Evolutionary conservation across 805 yeast species (phyloP).

Genomic region (Saturnispora ahearnii): DNA sequence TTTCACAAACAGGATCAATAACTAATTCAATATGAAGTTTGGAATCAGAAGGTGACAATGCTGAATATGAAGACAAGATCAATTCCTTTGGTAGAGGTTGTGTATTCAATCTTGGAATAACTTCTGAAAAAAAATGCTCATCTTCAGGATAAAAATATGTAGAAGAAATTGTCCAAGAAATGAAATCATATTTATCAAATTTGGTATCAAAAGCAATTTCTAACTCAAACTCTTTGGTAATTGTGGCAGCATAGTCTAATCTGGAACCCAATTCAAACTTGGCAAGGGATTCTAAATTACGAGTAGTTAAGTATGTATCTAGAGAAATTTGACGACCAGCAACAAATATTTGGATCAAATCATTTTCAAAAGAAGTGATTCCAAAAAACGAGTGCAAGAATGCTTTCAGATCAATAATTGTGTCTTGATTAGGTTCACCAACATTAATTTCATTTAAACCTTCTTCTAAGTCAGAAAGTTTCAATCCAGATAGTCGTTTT

Average conservation of each 20-base stretch:
- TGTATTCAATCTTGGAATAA: constrained; percentile 18
- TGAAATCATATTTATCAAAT: constrained; percentile 17
- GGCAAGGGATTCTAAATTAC: constrained; percentile 6
- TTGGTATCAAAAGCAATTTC: background rate
- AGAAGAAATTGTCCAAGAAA: constrained; percentile 16
- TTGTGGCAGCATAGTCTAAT: background rate
- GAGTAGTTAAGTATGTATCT: background rate
- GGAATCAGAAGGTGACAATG: constrained; percentile 3
- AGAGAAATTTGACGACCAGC: constrained; percentile 45
- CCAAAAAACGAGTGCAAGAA: constrained; percentile 2
- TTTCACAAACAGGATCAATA: constrained; percentile 65
- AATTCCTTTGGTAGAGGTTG: constrained; percentile 6
- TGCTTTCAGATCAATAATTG: constrained; percentile 1
- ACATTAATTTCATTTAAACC: background rate
- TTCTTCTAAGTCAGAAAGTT: background rate
- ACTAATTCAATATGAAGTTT: constrained; percentile 47
- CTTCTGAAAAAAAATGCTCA: constrained; percentile 12
- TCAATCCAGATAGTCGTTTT: background rate
- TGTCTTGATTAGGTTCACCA: background rate
- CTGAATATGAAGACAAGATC: background rate
- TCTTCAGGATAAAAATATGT: constrained; percentile 27
- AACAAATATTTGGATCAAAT: constrained; percentile 15
- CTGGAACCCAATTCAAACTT: constrained; percentile 11
- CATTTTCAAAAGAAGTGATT: background rate
- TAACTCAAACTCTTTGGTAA: background rate